Percentiles rank a stretch among this genome's conserved stretches.
These are phyloP conservation scores for Globisporangium apiculatum DNA, from an alignment of 352 stramenopile genomes.

Conservation along the genomic window DNA sequence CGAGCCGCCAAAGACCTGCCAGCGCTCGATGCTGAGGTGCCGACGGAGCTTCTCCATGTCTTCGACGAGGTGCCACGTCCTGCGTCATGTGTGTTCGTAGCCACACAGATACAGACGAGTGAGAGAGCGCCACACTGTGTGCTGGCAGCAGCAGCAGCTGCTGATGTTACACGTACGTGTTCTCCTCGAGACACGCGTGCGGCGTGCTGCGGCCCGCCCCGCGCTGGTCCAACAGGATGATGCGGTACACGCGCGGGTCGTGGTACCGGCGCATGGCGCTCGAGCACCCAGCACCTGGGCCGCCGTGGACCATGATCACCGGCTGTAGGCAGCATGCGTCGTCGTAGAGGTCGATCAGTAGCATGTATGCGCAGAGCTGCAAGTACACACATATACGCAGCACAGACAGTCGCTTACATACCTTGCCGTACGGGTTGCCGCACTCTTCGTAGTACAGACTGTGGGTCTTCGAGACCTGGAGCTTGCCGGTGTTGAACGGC, in stretches of 20 bases:
- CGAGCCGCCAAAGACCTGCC: conserved; percentile 92
- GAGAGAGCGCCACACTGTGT: neutral
- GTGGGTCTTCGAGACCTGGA: conserved; percentile 80
- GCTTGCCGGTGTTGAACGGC: conserved; percentile 72
- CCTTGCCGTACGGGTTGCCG: conserved; percentile 77
- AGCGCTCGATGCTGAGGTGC: conserved; percentile 85
- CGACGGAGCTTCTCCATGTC: conserved; percentile 91
- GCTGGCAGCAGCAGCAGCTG: neutral
- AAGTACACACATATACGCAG: neutral
- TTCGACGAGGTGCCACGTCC: conserved; percentile 87
- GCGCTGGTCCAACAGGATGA: conserved; percentile 93
- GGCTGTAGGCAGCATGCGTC: conserved; percentile 21
- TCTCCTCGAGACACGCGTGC: conserved; percentile 82
- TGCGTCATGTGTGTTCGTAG: conserved; percentile 6
- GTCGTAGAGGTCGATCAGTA: neutral
- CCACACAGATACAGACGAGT: neutral
- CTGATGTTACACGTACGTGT: conserved; percentile 47
- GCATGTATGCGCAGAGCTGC: neutral
- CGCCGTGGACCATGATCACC: conserved; percentile 93
- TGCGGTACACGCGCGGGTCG: conserved; percentile 87
- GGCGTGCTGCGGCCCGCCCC: conserved; percentile 86
- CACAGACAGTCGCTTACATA: neutral
- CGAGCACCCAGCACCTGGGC: conserved; percentile 87
- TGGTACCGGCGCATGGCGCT: conserved; percentile 89
- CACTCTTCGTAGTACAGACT: conserved; percentile 90